Base-by-base conservation (phyloP, 2,329 filamentous ascomycete species). In the Ophiostoma sp. region DNA sequence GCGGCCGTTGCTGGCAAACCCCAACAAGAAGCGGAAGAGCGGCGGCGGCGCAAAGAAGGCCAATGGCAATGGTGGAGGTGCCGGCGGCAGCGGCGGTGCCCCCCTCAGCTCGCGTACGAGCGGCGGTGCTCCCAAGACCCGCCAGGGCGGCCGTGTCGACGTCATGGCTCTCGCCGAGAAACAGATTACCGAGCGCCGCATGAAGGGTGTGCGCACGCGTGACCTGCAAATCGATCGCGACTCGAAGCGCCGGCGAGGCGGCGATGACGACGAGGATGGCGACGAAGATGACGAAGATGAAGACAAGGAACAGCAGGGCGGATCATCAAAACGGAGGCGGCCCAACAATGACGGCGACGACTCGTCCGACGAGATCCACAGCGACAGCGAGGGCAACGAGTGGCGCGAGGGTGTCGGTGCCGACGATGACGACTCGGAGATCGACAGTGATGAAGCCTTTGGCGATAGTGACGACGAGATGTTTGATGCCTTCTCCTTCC, bases 401-500 rank as follows among this genome's bases (percentile, higher is more conserved):
- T 97, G 93, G 93, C 89, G 85, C 67, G 83, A 96, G 68, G 93
- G 94, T 35, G 83, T 87, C 6, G 83, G 82, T 31, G 81, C 81
- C 20, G 84, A 85, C 41, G 86, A 88, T 52, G 84, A 88, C 27
- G 87, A 89, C 74, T 89, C 86, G 5, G 87, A 89, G 72, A 85
- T 89, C 69, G 87, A 89, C 74, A 87, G 85, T 75, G 87, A 89
- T 77, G 92, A 96, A 76, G 94, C 94, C 1, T 93, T 97, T 83
- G 92, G 93, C 3, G 89, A 92, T 74, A 95, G 92, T 75, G 94
- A 97, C 76, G 89, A 95, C 76, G 94, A 96, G 77, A 86, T 85
- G 73, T 96, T 96, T 74, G 88, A 93, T 73, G 91, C 88, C 13
- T 96, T 90, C 75, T 76, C 82, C 0, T 88, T 88, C 72, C 76